Base-by-base conservation (phyloP, 345 rosid species). In the Gossypium bickii region DNA sequence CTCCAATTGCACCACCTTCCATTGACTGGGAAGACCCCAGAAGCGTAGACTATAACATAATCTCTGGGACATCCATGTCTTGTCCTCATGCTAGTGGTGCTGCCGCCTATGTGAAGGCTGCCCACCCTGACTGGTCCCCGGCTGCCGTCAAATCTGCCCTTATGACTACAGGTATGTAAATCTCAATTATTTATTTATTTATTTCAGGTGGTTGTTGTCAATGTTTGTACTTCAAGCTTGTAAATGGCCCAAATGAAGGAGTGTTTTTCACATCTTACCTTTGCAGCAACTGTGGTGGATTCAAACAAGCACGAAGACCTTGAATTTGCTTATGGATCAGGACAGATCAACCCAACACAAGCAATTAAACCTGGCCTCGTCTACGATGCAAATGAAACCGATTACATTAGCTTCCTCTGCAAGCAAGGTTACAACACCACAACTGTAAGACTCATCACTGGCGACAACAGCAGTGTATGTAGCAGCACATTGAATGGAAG, bases 351-450 rank as follows among this genome's bases (percentile, higher is more conserved):
- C 75, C 89, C 87, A 16, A 7, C 43, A 11, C 22, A 52, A 4
- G 87, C 87, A n/a, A 17, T 77, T 9, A 57, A 78, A 2, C 87
- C 87, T 0, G 87, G 89, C 3, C 80, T 86, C 3, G 78, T 83
- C 18, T 83, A 83, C 10, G 87, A 86, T 72, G 78, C 81, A 12
- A 10, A 29, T 3, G 85, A 79, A 13, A 53, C 51, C 7, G 86
- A 79, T 60, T 85, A 86, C 73, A 65, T 88, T 38, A 74, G 77
- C 73, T 87, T 80, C 81, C 89, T 86, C 12, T 85, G 91, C 80
- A 78, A 79, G 67, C 83, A 82, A 61, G 87, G 86, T 2, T 85
- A 81, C 75, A 82, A 78, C 17, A 74, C 52, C 64, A 77, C 78
- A 44, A 65, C 70, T 15, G 55, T 81, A 18, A 75, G 82, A 49